Percentiles rank a stretch among this genome's conserved stretches.
These are phyloP conservation scores for Friedmanniomyces simplex DNA, from an alignment of 495 filamentous ascomycete genomes.

Conservation along the genomic window DNA sequence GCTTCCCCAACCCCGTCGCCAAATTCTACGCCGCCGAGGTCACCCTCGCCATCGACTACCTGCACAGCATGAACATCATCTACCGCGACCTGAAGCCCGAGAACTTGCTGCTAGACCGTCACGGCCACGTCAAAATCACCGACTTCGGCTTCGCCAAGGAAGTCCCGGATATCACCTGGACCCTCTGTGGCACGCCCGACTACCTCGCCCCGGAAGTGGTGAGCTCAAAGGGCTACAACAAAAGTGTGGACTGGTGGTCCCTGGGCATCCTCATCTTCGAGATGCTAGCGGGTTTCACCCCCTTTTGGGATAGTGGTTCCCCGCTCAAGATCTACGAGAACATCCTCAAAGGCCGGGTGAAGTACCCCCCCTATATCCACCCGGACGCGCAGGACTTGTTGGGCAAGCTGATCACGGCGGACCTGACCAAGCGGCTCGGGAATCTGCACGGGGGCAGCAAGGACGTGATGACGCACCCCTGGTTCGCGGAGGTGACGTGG, in stretches of 20 bases:
- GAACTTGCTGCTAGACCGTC: conserved; percentile 86
- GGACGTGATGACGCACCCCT: conserved; percentile 89
- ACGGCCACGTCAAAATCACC: conserved; percentile 96
- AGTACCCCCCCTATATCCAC: conserved; percentile 92
- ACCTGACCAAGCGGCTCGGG: conserved; percentile 88
- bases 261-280: conserved; percentile 97
- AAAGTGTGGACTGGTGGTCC: conserved; percentile 99
- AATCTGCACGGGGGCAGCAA: conserved; percentile 86
- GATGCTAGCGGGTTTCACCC: conserved; percentile 98
- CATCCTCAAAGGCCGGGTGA: conserved; percentile 83
- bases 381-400: conserved; percentile 88
- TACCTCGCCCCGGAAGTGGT: conserved; percentile 97
- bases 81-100: conserved; percentile 97
- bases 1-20: conserved; percentile 96
- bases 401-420: conserved; percentile 82
- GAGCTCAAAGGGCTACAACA: conserved; percentile 95
- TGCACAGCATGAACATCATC: conserved; percentile 91
- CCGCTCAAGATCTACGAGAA: conserved; percentile 99
- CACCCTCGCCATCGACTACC: conserved; percentile 86
- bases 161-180: conserved; percentile 98
- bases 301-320: conserved; percentile 95
- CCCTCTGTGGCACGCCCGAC: conserved; percentile 95
- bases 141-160: conserved; percentile 99
- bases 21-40: conserved; percentile 99
- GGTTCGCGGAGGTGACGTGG: conserved; percentile 98